Evolutionary conservation across 495 filamentous ascomycete genomes (phyloP), one percentile per base, ranked within the genome.

Genomic region (Hypoxylon fuscum): DNA sequence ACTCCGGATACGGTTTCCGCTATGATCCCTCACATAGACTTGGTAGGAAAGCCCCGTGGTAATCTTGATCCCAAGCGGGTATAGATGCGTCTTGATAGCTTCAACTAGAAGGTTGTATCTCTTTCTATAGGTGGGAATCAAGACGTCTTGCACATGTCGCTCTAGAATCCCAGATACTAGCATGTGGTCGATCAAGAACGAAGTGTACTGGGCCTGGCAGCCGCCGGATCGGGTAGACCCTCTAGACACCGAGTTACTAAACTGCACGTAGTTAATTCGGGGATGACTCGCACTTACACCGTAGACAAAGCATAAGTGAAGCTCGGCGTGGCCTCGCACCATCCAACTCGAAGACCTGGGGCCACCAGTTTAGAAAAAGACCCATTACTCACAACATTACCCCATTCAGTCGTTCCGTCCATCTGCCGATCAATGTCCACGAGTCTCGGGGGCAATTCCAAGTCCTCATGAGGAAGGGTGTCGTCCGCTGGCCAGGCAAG

Each of bases 281-380:
- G 11, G 7, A 42, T 58, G 27, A 51, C 34, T 29, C 9, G 12
- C 42, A 65, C 85, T 64, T 79, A 89, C 87, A 77, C 75, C 79
- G 90, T 85, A 14, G 85, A 85, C 25, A 27, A 8, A 27, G 25
- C 87, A 64, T 81, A 84, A 0, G 83, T 81, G 55, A 92, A 76
- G 51, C 83, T 86, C 31, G 80, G 76, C 3, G 84, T 83, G n/a
- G 82, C 86, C 68, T 95, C 91, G 4, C 82, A 80, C 90, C 90
- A 95, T 35, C 90, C 91, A 0, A 85, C 87, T 18, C 91, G 77
- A 50, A 86, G 68, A 0, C 90, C 91, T 1, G 91, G 90, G 0
- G 84, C 91, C 17, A 84, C 80, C 21, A 94, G 78, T 74, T 95
- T 95, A 51, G 83, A 87, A 72, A 95, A 93, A 14, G 81, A 88